Evolutionary conservation across 1,284 basidiomycete genomes (phyloP).

Genomic region (Violaceomyces palustris): DNA sequence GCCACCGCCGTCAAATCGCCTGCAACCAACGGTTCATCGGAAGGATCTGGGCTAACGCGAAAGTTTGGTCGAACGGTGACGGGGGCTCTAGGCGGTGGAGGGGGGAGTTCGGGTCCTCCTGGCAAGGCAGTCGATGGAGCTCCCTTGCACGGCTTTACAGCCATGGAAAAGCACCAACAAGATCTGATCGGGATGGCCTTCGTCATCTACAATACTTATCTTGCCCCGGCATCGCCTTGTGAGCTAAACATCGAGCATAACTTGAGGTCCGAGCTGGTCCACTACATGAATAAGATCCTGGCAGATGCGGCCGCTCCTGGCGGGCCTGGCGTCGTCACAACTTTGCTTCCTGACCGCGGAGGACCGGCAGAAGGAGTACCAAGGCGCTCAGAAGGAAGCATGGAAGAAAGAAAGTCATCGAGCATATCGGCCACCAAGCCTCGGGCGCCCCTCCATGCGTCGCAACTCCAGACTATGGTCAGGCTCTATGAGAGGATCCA

Average conservation of each 20-base stretch:
- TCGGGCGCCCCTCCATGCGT: constrained; percentile 38
- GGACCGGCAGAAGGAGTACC: constrained; percentile 2
- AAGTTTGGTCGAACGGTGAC: constrained; percentile 62
- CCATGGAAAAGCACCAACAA: constrained; percentile 97
- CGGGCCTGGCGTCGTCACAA: constrained; percentile 1
- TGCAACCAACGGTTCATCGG: constrained; percentile 3
- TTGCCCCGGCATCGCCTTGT: constrained; percentile 87
- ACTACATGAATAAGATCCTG: constrained; percentile 69
- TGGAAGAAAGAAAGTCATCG: constrained; percentile 61
- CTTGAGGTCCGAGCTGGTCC: constrained; percentile 84
- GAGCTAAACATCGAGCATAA: constrained; percentile 98
- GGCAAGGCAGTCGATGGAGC: constrained; percentile 15
- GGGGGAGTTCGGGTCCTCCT: too few species aligned
- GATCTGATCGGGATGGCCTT: constrained; percentile 89
- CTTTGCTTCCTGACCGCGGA: too few species aligned
- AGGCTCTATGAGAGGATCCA: constrained; percentile 92
- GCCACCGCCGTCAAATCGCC: constrained; percentile 64
- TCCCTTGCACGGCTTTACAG: constrained; percentile 23
- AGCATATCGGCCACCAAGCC: constrained; percentile 23
- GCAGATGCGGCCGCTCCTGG: constrained; percentile 26
- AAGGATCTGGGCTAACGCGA: constrained; percentile 43
- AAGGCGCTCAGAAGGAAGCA: constrained; percentile 1
- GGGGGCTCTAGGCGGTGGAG: constrained; percentile 47
- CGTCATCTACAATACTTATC: constrained; percentile 87
- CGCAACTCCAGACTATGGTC: constrained; percentile 90